Conservation (phyloP, 768 basidiomycete genomes). For the Trametes sanguinea region DNA sequence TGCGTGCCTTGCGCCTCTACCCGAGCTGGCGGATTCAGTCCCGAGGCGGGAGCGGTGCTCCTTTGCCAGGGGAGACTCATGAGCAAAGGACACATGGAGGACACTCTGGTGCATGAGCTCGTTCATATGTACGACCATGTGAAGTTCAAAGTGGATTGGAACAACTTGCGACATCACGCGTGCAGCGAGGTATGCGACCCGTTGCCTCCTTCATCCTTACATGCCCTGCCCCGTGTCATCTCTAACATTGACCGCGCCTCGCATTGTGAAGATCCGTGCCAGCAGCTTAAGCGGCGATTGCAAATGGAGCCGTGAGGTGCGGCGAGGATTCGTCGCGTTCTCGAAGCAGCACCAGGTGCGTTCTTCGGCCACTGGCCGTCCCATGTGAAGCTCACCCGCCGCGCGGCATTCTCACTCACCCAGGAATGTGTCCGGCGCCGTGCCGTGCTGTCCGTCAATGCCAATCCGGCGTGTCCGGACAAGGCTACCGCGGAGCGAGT, state of each 20-base stretch:
- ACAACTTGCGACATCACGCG: conserved; percentile 88
- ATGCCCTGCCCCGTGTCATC: conserved; percentile 3
- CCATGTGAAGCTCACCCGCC: not conserved
- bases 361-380: conserved; percentile 17
- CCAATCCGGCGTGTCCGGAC: conserved; percentile 80
- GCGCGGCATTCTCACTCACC: conserved; percentile 5
- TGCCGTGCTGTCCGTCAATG: conserved; percentile 77
- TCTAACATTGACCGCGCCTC: not conserved
- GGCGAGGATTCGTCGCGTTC: conserved; percentile 74
- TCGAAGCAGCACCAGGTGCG: conserved; percentile 93
- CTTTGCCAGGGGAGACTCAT: conserved; percentile 86
- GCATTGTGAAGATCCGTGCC: conserved; percentile 76
- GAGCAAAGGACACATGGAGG: conserved; percentile 86
- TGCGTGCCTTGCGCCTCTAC: conserved; percentile 82
- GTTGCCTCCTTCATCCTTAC: not conserved
- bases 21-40: conserved; percentile 79
- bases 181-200: conserved; percentile 83
- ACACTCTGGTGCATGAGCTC: conserved; percentile 91
- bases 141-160: conserved; percentile 92
- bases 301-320: conserved; percentile 77
- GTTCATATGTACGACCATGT: conserved; percentile 96
- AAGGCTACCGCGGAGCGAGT: conserved; percentile 78
- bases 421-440: conserved; percentile 90
- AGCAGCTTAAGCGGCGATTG: conserved; percentile 95
- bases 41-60: conserved; percentile 75